Percentiles rank a stretch among this genome's conserved stretches.
These are phyloP conservation scores for Adansonia grandidieri DNA, from an alignment of 441 rosid genomes.

Conservation along the genomic window DNA sequence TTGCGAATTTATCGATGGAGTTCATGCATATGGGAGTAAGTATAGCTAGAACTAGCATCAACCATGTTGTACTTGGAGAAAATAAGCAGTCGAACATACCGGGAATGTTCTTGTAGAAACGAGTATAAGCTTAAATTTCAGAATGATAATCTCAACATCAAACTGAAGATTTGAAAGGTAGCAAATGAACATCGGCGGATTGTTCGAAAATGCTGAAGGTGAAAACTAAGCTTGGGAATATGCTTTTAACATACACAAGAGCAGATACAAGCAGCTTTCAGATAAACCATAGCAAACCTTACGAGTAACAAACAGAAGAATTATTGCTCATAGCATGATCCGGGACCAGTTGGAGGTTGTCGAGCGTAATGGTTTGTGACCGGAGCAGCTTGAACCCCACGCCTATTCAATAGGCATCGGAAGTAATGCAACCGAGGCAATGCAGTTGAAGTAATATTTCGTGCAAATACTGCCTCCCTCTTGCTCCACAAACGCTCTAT, in stretches of 20 bases:
- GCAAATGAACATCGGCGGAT: background rate
- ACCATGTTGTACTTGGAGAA: background rate
- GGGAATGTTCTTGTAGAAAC: background rate
- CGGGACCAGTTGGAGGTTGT: slow-evolving; percentile 72
- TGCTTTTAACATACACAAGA: background rate
- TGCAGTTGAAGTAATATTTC: slow-evolving; percentile 50
- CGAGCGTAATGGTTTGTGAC: slow-evolving; percentile 63
- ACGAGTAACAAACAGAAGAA: slow-evolving; percentile 13
- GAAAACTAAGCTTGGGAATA: too few species aligned
- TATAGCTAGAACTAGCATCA: background rate
- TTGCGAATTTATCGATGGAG: background rate
- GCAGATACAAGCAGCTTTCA: slow-evolving; percentile 23
- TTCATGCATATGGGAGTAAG: background rate
- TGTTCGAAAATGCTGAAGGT: background rate
- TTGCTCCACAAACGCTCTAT: slow-evolving; percentile 86
- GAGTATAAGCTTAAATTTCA: background rate
- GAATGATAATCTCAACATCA: background rate
- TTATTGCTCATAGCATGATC: slow-evolving; percentile 78
- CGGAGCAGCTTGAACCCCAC: slow-evolving; percentile 84
- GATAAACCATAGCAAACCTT: background rate
- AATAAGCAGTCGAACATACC: background rate
- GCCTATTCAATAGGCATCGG: slow-evolving; percentile 77
- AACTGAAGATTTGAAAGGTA: background rate
- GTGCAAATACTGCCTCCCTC: slow-evolving; percentile 53
- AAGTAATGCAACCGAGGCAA: slow-evolving; percentile 75